These are phyloP conservation scores for Xylaria scruposa DNA, from an alignment of 495 filamentous ascomycete genomes.

Conservation along the genomic window DNA sequence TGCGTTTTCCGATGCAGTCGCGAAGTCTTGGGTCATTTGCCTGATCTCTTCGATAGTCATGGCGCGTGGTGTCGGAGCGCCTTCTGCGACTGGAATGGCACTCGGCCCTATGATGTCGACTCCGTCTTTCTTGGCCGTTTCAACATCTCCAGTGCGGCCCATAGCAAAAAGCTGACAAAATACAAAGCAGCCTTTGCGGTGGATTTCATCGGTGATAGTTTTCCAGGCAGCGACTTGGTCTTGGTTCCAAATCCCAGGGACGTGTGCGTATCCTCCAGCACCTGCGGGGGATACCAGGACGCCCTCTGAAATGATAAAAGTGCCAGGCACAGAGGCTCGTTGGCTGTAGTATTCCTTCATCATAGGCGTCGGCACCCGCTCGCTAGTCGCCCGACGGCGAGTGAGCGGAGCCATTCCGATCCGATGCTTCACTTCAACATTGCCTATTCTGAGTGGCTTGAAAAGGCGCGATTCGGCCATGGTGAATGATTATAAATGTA, in stretches of 20 bases:
- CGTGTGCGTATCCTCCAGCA: slow-evolving; percentile 47
- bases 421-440: slow-evolving; percentile 45
- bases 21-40: slow-evolving; percentile 56
- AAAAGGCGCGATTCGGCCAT: slow-evolving; percentile 36
- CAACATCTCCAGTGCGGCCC: slow-evolving; percentile 42
- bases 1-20: slow-evolving; percentile 62
- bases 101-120: slow-evolving; percentile 54
- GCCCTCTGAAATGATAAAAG: slow-evolving; percentile 69
- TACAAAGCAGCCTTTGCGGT: slow-evolving; percentile 65
- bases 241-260: slow-evolving; percentile 63
- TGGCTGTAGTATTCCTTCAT: slow-evolving; percentile 64
- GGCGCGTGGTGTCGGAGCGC: slow-evolving; percentile 50
- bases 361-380: slow-evolving; percentile 57
- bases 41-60: slow-evolving; percentile 64
- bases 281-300: slow-evolving; percentile 47
- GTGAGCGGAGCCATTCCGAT: slow-evolving; percentile 54
- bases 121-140: slow-evolving; percentile 43
- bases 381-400: slow-evolving; percentile 49
- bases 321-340: slow-evolving; percentile 62
- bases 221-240: slow-evolving; percentile 67
- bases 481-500: background rate
- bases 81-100: slow-evolving; percentile 48
- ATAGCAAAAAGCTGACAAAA: slow-evolving; percentile 65
- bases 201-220: slow-evolving; percentile 64
- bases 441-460: slow-evolving; percentile 47